phyloP scores from a whole-genome alignment of 768 basidiomycete genomes.

The Rhodotorula toruloides region DNA sequence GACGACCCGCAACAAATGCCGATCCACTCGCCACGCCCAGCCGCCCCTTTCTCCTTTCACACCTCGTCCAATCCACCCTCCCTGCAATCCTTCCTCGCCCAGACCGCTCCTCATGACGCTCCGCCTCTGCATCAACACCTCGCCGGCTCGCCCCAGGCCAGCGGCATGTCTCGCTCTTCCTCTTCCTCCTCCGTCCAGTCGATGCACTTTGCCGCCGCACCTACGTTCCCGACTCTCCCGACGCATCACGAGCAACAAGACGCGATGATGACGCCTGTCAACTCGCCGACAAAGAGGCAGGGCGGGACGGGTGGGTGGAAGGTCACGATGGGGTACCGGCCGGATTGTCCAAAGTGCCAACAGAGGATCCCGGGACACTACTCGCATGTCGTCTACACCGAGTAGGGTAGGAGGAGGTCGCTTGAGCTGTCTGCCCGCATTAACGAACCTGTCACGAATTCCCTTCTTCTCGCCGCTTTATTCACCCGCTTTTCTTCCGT shows the following conservation, averaged over 20 bases:
- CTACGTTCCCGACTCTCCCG: neutral
- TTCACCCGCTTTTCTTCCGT: too few relatives aligned
- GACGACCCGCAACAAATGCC: too few relatives aligned
- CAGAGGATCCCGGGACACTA: slow-evolving; percentile 27
- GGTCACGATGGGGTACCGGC: slow-evolving; percentile 32
- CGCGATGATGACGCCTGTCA: neutral
- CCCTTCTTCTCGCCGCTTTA: neutral
- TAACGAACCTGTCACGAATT: neutral
- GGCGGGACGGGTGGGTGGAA: slow-evolving; percentile 17
- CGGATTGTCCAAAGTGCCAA: slow-evolving; percentile 30
- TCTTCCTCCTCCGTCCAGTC: neutral
- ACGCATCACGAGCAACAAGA: neutral
- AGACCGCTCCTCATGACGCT: slow-evolving; percentile 22
- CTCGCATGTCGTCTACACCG: slow-evolving; percentile 21
- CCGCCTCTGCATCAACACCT: slow-evolving; percentile 30
- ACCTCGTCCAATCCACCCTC: neutral
- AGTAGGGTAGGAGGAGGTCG: too few relatives aligned
- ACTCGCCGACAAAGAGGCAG: neutral
- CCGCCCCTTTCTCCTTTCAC: slow-evolving; percentile 5
- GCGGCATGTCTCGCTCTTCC: slow-evolving; percentile 7
- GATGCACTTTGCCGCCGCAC: neutral
- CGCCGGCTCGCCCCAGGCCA: slow-evolving; percentile 17
- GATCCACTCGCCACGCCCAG: slow-evolving; percentile 9
- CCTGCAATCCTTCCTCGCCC: too few relatives aligned
- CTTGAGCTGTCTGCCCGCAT: too few relatives aligned